Evolutionary conservation across 2,329 filamentous ascomycete genomes (phyloP), one percentile per base, ranked within the genome.

Genomic region (Cercospora sp.): DNA sequence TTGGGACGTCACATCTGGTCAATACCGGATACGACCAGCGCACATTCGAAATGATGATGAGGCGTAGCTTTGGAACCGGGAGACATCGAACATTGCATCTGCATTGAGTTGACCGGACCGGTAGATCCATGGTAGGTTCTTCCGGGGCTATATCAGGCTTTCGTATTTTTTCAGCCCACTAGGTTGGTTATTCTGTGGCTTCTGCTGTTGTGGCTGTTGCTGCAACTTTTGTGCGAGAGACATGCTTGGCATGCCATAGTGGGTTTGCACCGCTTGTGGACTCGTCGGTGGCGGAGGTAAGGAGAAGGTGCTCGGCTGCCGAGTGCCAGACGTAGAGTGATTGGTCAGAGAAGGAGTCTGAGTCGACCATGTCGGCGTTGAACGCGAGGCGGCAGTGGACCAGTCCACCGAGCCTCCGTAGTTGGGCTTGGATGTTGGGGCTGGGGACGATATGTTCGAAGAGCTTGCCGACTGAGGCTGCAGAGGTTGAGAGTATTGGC

Each of bases 81-180:
- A 55, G 48, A 28, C 18, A n/a, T 53, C 48, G 48, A 26, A 26
- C 48, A 16, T 26, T 7, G 18, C 23, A 55, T 55, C 20, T 26
- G 23, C 20, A 28, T 55, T 30, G 23, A 55, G 20, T 16, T 13
- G 48, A 28, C 12, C 23, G 16, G 23, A 42, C 36, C 36, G 36
- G 36, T n/a, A 42, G 6, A 42, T 13, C 45, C 48, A 53, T 53
- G 23, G 48, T 53, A 23, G 20, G 45, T 53, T 53, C 23, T 16
- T 28, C 48, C 48, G 48, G 23, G 55, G n/a, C 73, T 70, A 90
- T 72, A 91, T 78, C 72, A 91, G 76, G 80, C 89, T 91, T 77
- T 89, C 86, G 71, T 90, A 91, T 79, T 88, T 89, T 78, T 90
- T 88, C 79, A 91, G 80, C 0, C 88, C 87, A 63, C 63, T 68